Base-by-base conservation (phyloP, 202 grass and related monocot species). In the Zizania palustris region DNA sequence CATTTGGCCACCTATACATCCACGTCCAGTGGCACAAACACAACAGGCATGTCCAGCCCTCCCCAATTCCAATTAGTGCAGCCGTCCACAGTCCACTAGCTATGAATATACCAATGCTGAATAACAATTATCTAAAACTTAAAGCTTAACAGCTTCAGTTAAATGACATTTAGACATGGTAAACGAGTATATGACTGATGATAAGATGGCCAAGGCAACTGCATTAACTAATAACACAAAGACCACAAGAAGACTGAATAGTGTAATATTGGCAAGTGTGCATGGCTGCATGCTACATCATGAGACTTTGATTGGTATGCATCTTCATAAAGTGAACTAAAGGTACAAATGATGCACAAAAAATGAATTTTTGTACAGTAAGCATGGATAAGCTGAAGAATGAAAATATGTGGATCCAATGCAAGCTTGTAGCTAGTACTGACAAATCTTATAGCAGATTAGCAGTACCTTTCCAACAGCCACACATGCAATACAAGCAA, bases 401-500 rank as follows among this genome's bases (percentile, higher is more conserved):
- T 16, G 13, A 42, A 3, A 67, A 65, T 8, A 79, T 45, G 7
- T 59, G 6, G 19, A 74, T 1, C 18, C 0, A 21, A 20, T 35
- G 21, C 36, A 41, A 57, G 20, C 9, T 78, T 67, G 45, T 0
- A 69, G 9, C 65, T 84, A 63, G 70, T 2, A 36, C 7, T 14
- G 1, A 77, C 1, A 33, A 60, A 20, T 13, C 65, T 21, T n/a
- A 67, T 20, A 46, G 74, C n/a, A n/a, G n/a, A n/a, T n/a, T n/a
- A n/a, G n/a, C 39, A 46, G 37, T 81, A 98, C 95, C 96, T 98
- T 98, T 79, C 89, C 91, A 72, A 88, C 71, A 87, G 91, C 89
- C 67, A 98, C 86, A 45, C 85, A 98, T 11, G 91, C 87, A 83
- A 98, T 98, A 72, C 96, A 95, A 15, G 90, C 78, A 0, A 98